Percentiles rank a stretch among this genome's conserved stretches.
These are phyloP conservation scores for Aspergillus cavernicola DNA, from an alignment of 495 filamentous ascomycete species.

Conservation along the genomic window DNA sequence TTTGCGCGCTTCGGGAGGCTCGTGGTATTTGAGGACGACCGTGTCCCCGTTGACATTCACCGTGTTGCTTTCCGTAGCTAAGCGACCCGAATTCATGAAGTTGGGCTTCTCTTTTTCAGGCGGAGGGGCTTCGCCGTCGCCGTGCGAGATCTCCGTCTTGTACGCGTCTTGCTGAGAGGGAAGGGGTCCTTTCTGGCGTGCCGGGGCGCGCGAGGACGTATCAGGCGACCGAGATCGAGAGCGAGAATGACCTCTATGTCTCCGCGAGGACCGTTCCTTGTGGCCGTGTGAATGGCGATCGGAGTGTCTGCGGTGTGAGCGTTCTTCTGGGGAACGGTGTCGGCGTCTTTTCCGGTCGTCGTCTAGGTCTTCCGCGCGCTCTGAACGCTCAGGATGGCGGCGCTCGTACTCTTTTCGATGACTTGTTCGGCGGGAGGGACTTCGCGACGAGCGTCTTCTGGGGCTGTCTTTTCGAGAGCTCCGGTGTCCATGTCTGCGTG, in stretches of 20 bases:
- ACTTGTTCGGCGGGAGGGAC: slow-evolving; percentile 21
- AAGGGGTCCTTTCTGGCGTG: slow-evolving; percentile 53
- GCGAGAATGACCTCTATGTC: slow-evolving; percentile 26
- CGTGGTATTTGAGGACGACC: slow-evolving; percentile 90
- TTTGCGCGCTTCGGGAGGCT: slow-evolving; percentile 89
- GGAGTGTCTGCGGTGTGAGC: slow-evolving; percentile 28
- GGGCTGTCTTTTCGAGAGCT: slow-evolving; percentile 30
- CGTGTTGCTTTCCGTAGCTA: slow-evolving; percentile 87
- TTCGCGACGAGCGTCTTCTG: slow-evolving; percentile 30
- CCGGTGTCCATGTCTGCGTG: slow-evolving; percentile 30
- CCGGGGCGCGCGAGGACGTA: slow-evolving; percentile 25
- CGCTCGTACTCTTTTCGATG: slow-evolving; percentile 23
- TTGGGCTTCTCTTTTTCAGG: slow-evolving; percentile 83
- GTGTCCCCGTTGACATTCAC: slow-evolving; percentile 62
- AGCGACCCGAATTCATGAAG: slow-evolving; percentile 70
- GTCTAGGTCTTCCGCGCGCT: slow-evolving; percentile 24
- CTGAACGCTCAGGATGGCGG: slow-evolving; percentile 27
- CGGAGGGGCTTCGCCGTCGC: slow-evolving; percentile 30
- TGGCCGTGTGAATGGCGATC: slow-evolving; percentile 23
- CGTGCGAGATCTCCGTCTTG: slow-evolving; percentile 42
- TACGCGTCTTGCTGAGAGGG: slow-evolving; percentile 72
- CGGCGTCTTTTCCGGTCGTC: slow-evolving; percentile 30
- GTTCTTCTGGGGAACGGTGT: slow-evolving; percentile 25
- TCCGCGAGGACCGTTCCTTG: slow-evolving; percentile 23
- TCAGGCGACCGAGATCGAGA: slow-evolving; percentile 35